Base-by-base conservation (phyloP, 805 yeast species). In the Myxozyma sirexii region DNA sequence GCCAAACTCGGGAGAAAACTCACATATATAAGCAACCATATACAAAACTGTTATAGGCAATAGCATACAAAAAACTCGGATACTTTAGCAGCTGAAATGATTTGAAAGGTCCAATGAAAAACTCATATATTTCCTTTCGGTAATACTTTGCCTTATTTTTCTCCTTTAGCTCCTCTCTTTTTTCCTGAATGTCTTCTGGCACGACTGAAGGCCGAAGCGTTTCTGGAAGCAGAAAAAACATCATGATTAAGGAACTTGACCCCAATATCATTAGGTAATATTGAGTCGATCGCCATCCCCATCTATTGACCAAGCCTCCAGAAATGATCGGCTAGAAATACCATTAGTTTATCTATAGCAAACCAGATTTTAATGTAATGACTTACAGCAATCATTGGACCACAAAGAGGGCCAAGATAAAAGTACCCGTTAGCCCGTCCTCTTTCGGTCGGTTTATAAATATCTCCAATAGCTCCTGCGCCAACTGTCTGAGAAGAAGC, bases 281-380 rank as follows among this genome's bases (percentile, higher is more conserved):
- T 69, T 88, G 94, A 2, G 96, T 88, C 1, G 93, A 88, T 70
- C 96, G 78, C 96, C 96, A 90, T 7, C 90, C 90, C 86, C 90
- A 87, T 10, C 79, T 77, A 44, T 80, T 76, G 5, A 87, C 81
- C 29, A 90, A 80, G 1, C 85, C 84, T 60, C 96, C 93, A 51
- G 96, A 96, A 54, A 85, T 71, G 24, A 90, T 85, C 1, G 97
- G 97, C 59, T 57, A 15, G 3, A 38, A 15, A 38, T n/a, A n/a
- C n/a, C n/a, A n/a, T n/a, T n/a, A n/a, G n/a, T n/a, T n/a, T n/a
- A n/a, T n/a, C n/a, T n/a, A n/a, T n/a, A n/a, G n/a, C n/a, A n/a
- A 37, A 5, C 7, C n/a, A n/a, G n/a, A n/a, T n/a, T n/a, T n/a
- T n/a, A n/a, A n/a, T n/a, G n/a, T n/a, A n/a, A 13, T 2, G 12